Base-by-base conservation (phyloP, 139 green algal species). In the Marvania coccoides region DNA sequence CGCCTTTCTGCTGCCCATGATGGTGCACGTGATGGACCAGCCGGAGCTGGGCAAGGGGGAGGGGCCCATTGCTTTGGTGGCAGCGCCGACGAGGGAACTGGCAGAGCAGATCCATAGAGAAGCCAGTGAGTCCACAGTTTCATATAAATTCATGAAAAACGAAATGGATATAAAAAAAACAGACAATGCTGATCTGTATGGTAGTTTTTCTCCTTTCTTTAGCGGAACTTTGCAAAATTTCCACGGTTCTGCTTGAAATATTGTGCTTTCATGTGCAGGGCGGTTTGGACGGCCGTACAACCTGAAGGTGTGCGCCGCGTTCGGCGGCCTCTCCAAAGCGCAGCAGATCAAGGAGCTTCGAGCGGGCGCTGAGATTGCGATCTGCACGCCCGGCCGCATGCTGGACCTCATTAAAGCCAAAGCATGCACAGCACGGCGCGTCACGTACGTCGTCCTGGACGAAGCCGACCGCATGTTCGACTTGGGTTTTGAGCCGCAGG, bases 391-490 rank as follows among this genome's bases (percentile, higher is more conserved):
- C 7, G 91, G 90, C 5, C 78, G 90, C 15, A 73, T 94, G 67
- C 89, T 95, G 39, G 89, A 95, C 75, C 79, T 93, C 29, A 61
- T 93, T 10, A 82, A 87, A 65, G 74, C 76, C 39, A 86, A 88
- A 57, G 82, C 81, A 2, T 90, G 82, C 69, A 88, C 34, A 26
- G 72, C 90, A 71, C 33, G 56, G 36, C 79, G 89, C 6, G 74
- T 84, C 3, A 96, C 88, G 0, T 98, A 93, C 77, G 74, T 98
- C 47, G 89, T 69, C 13, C 38, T 99, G 54, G 94, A 99, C 68
- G 94, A 99, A 71, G 94, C 91, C 8, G 94, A 99, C 75, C 83
- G 93, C 67, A 98, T 98, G 94, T 85, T 98, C 62, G 88, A 97
- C 81, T 84, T 97, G 75, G 93, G 93, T 28, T 98, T 99, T 66